A percentile compares a stretch with the other conserved stretches of the same genome.
phyloP scores from a whole-genome alignment of 306 rosid genomes.

The Quercus parvula region DNA sequence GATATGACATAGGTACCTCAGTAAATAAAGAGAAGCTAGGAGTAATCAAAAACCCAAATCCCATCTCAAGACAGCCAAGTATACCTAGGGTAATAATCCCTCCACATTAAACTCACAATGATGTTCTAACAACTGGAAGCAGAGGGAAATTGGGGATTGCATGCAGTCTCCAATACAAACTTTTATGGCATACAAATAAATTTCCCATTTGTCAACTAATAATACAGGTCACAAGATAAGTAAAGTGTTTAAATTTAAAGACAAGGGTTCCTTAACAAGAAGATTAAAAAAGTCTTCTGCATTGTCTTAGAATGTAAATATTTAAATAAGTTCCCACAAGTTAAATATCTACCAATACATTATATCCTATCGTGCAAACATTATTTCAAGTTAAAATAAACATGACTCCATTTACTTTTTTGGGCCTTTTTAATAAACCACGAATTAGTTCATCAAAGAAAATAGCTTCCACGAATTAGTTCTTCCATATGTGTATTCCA shows the following conservation, averaged over 20 bases:
- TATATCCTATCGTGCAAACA: too few species aligned
- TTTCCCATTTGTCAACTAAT: too few species aligned
- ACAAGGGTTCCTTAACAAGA: too few species aligned
- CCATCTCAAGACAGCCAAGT: constrained; percentile 11
- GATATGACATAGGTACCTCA: constrained; percentile 26
- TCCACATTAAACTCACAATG: too few species aligned
- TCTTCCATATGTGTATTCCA: constrained; percentile 76
- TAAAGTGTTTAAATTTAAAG: too few species aligned
- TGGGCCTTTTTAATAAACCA: too few species aligned
- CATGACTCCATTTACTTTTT: background rate
- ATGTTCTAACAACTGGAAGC: background rate
- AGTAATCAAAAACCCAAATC: constrained; percentile 6
- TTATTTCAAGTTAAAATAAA: background rate
- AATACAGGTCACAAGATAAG: too few species aligned
- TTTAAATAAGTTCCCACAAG: too few species aligned
- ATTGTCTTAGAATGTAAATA: too few species aligned
- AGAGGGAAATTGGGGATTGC: background rate
- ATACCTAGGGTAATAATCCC: background rate
- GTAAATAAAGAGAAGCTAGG: constrained; percentile 22
- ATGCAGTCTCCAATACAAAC: background rate
- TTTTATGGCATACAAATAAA: too few species aligned
- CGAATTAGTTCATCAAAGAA: background rate
- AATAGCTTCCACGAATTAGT: constrained; percentile 44
- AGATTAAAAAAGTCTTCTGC: too few species aligned
- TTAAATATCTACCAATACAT: too few species aligned